Evolutionary conservation across 257 asterid species (phyloP), one percentile per base, ranked within the genome.

Genomic region (Eustoma russellianum): DNA sequence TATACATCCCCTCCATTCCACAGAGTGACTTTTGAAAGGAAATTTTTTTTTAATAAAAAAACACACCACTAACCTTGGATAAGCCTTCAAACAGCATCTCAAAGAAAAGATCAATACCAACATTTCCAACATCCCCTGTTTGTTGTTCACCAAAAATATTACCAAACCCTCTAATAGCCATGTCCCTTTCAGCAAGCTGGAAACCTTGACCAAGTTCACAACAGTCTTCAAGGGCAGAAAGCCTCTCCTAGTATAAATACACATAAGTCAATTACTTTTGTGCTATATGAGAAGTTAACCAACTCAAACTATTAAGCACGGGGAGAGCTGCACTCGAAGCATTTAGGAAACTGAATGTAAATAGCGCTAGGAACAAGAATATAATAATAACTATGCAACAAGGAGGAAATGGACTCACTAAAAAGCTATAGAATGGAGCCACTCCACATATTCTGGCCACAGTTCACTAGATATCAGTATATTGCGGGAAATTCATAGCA

Each of bases 121-220:
- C 98, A 70, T 90, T 90, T 72, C 96, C 98, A 66, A 90, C 93
- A 79, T 90, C 98, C 58, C 98, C 98, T 3, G 98, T 86, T 77
- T 90, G 98, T 68, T 90, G 98, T 78, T 90, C 98, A 24, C 98
- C 98, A 64, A 90, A 90, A 50, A 90, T 90, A 72, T 90, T 90
- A 62, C 98, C 98, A 60, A 90, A 90, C 60, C 98, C 98, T 83
- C 98, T 77, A 56, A 90, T 86, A 63, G 90, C 96, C 98, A 90
- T 90, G 81, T 90, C 98, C 68, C 87, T 86, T 80, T 90, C 98
- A 15, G 98, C 96, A 79, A 90, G 89, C 66, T 83, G 91, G 78
- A 90, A 86, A 60, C 98, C 98, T 76, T 90, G 96, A 58, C 98
- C 98, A 48, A 90, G 98, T 34, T 86, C 83, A 69, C 86, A 74